Evolutionary conservation across 495 filamentous ascomycete species (phyloP), one percentile per base, ranked within the genome.

Genomic region (Lepraria neglecta): DNA sequence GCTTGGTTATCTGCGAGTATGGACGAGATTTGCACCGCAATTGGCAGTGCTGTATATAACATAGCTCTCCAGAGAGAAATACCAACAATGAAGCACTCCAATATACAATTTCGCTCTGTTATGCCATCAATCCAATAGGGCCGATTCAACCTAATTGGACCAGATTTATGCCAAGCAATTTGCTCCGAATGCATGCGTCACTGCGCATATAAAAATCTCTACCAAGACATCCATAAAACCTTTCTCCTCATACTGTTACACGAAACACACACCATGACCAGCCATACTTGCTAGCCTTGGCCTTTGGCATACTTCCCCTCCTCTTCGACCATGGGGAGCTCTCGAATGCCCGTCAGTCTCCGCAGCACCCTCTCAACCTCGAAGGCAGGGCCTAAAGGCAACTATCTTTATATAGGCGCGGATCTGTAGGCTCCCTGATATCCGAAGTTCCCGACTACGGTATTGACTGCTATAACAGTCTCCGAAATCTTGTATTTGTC

Each of bases 401-500:
- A 66, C 17, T 67, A 51, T 44, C 33, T 67, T 12, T 35, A 38
- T 27, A 17, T 67, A 46, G 52, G 64, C 45, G 56, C 46, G 21
- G 61, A 67, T 53, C 45, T 61, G 64, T 67, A 64, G 33, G 38
- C 4, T 5, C 19, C 35, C 24, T 3, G 46, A 31, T 38, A 1
- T 6, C 4, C 50, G 1, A 35, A 14, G 10, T 24, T 19, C 27
- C 28, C 19, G 40, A 46, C 6, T 4, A 14, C 7, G 10, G 14
- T 30, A 35, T 44, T 48, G 14, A 58, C 24, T 19, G 19, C n/a
- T 1, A n/a, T 54, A 58, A 64, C 67, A 94, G 92, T 48, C 64
- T 96, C 59, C 88, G 88, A 45, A 97, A 97, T 70, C 79, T 96
- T 47, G 73, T 97, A 47, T 96, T 99, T 73, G 79, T 91, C 69